A percentile compares a stretch with the other conserved stretches of the same genome.
Conservation (phyloP, 768 basidiomycete genomes). For the Mrakia gelida region DNA sequence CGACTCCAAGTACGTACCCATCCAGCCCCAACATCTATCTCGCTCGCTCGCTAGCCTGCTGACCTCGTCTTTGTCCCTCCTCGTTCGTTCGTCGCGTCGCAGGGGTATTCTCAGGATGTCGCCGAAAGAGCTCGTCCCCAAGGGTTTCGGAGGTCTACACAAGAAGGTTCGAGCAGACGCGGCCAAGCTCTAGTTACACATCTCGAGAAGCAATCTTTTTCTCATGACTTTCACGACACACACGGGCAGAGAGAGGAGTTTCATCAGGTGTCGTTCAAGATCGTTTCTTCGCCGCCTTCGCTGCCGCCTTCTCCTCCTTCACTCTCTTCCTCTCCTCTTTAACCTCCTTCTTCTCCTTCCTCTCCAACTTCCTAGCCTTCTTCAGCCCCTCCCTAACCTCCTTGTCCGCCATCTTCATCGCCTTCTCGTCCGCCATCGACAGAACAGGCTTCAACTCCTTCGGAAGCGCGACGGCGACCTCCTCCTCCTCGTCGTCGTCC, state of each 20-base stretch:
- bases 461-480: neutral
- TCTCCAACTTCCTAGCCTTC: neutral
- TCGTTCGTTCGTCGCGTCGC: neutral
- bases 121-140: neutral
- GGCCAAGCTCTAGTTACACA: neutral
- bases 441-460: neutral
- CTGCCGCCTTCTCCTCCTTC: neutral
- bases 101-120: neutral
- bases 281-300: no score
- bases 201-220: neutral
- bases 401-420: neutral
- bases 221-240: constrained; percentile 2
- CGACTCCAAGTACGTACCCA: constrained; percentile 5
- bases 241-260: neutral
- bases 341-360: neutral
- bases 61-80: no score
- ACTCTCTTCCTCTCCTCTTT: neutral
- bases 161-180: constrained; percentile 6
- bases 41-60: no score
- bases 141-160: neutral
- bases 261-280: no score
- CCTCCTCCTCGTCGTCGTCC: neutral
- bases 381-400: neutral
- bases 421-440: neutral
- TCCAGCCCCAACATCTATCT: no score